These are phyloP conservation scores for Biscutella auriculata DNA, from an alignment of 441 rosid genomes.

Conservation along the genomic window DNA sequence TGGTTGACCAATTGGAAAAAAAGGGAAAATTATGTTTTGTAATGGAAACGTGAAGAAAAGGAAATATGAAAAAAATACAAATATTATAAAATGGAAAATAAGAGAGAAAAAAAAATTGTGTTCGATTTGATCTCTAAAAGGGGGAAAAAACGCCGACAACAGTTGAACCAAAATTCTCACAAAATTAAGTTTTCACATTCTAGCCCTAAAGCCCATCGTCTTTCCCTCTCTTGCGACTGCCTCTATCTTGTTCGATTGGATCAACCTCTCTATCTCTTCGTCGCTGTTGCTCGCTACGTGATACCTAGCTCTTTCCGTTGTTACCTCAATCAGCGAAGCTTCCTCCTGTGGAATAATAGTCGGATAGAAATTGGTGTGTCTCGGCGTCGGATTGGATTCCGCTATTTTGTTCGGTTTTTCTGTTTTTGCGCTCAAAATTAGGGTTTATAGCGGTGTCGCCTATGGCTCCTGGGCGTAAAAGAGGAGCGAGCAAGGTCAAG, in stretches of 20 bases:
- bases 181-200: too few relatives aligned
- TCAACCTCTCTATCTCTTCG: not conserved
- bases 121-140: slow-evolving; percentile 8
- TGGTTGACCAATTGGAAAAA: not conserved
- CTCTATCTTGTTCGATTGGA: slow-evolving; percentile 3
- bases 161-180: slow-evolving; percentile 8
- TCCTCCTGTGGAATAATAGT: slow-evolving; percentile 1
- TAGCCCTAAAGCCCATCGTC: slow-evolving; percentile 14
- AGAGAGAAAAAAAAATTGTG: not conserved
- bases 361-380: not conserved
- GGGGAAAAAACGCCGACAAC: slow-evolving; percentile 17
- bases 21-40: not conserved
- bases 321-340: not conserved
- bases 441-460: slow-evolving; percentile 26
- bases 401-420: not conserved
- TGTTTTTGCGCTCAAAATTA: slow-evolving; percentile 1
- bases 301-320: not conserved
- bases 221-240: slow-evolving; percentile 7
- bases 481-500: slow-evolving; percentile 65
- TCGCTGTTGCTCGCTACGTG: not conserved
- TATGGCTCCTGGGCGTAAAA: slow-evolving; percentile 95
- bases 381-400: not conserved
- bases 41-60: not conserved
- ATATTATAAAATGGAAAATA: not conserved
- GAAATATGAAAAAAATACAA: not conserved